Evolutionary conservation across 192 early-diverging fungal species (phyloP).

Genomic region (Spizellomyces sp.): DNA sequence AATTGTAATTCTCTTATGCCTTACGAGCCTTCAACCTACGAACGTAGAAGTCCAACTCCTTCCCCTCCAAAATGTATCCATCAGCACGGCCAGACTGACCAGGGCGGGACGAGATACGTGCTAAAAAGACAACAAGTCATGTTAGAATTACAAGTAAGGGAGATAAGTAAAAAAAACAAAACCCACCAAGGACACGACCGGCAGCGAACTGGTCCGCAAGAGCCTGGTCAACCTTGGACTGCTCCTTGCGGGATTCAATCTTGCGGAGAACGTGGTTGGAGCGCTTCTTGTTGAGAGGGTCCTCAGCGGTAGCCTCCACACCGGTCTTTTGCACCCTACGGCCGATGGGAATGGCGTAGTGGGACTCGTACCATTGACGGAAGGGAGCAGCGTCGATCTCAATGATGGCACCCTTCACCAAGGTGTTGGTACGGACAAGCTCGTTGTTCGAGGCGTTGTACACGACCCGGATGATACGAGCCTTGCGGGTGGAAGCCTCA

Average conservation of each 20-base stretch:
- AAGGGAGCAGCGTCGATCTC: conserved; percentile 99
- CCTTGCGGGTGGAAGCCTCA: conserved; percentile 92
- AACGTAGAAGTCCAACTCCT: conserved; percentile 99
- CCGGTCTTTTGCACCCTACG: conserved; percentile 67
- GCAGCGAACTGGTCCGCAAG: conserved; percentile 94
- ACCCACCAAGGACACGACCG: conserved; percentile 72
- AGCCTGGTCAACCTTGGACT: conserved; percentile 80
- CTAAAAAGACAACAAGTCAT: conserved; percentile 35
- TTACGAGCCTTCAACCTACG: conserved; percentile 84
- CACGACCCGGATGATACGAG: conserved; percentile 91
- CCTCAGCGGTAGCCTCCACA: conserved; percentile 29
- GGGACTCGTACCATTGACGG: conserved; percentile 99
- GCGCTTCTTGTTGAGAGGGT: conserved; percentile 76
- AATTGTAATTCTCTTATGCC: conserved; percentile 54
- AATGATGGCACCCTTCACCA: conserved; percentile 94
- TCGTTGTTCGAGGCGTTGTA: conserved; percentile 99
- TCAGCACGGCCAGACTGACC: conserved; percentile 97
- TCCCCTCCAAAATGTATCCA: conserved; percentile 98
- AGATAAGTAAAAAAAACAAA: neutral
- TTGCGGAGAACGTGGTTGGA: conserved; percentile 92
- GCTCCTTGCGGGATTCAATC: conserved; percentile 79
- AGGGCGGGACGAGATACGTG: conserved; percentile 91
- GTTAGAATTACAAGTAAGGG: neutral
- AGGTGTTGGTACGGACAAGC: conserved; percentile 98
- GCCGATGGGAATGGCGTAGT: conserved; percentile 90